Conservation (phyloP, 805 yeast species). For the Blastobotrys americana region DNA sequence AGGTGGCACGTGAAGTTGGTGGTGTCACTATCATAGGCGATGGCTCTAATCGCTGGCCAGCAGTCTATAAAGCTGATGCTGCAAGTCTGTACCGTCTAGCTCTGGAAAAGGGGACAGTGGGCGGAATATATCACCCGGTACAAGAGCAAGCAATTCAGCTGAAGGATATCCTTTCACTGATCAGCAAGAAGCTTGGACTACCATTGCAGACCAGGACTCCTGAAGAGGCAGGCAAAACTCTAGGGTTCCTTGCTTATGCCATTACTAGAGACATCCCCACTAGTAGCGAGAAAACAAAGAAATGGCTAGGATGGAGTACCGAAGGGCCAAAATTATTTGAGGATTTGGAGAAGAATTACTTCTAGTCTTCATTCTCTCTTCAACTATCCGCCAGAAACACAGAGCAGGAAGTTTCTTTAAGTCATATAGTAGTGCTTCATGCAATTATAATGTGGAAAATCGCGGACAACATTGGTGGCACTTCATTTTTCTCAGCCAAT, state of each 20-base stretch:
- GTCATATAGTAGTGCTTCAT: too few relatives aligned
- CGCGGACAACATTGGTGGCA: too few relatives aligned
- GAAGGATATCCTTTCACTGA: slow-evolving; percentile 25
- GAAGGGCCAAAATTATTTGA: neutral
- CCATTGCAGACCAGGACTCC: slow-evolving; percentile 1
- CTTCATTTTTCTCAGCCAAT: too few relatives aligned
- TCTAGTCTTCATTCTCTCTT: too few relatives aligned
- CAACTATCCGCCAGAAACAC: too few relatives aligned
- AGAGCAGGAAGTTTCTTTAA: too few relatives aligned
- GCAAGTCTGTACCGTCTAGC: slow-evolving; percentile 29
- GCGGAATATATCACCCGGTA: slow-evolving; percentile 24
- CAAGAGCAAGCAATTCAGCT: slow-evolving; percentile 21
- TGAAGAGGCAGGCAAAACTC: slow-evolving; percentile 1
- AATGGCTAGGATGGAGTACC: slow-evolving; percentile 9
- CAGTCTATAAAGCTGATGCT: slow-evolving; percentile 31
- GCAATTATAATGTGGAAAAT: too few relatives aligned
- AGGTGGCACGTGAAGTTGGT: slow-evolving; percentile 18
- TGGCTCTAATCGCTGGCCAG: slow-evolving; percentile 30
- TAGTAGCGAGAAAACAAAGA: slow-evolving; percentile 3
- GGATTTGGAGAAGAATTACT: slow-evolving; percentile 5
- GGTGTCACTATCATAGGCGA: slow-evolving; percentile 34
- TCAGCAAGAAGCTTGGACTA: slow-evolving; percentile 16
- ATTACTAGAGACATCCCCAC: slow-evolving; percentile 1
- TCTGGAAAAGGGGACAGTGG: slow-evolving; percentile 26
- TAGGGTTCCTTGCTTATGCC: slow-evolving; percentile 1